Evolutionary conservation across 75 land plant species (phyloP).

Genomic region (Picea sitchensis): DNA sequence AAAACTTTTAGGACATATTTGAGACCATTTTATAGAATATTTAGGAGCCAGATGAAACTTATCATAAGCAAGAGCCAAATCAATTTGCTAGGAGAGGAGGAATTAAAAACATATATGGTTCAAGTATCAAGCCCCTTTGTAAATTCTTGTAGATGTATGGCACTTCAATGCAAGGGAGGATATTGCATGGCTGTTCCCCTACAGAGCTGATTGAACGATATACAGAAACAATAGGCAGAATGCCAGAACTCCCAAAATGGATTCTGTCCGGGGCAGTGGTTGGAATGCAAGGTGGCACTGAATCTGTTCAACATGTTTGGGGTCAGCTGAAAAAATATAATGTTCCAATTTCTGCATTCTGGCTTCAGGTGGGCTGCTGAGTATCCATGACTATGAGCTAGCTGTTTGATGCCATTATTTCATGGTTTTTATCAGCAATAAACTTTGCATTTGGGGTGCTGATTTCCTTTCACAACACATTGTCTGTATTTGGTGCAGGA

Average conservation of each 20-base stretch:
- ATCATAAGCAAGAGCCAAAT: too few species aligned
- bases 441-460: too few species aligned
- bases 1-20: too few species aligned
- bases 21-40: too few species aligned
- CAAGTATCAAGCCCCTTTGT: background rate
- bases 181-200: conserved; percentile 74
- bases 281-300: conserved; percentile 97
- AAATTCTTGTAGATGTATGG: conserved; percentile 48
- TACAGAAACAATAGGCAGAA: conserved; percentile 78
- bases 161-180: conserved; percentile 51
- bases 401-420: too few species aligned
- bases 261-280: conserved; percentile 83
- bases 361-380: conserved; percentile 68
- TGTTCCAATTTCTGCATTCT: conserved; percentile 87
- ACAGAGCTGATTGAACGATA: conserved; percentile 61
- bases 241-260: conserved; percentile 86
- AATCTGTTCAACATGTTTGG: conserved; percentile 60
- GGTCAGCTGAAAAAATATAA: conserved; percentile 39
- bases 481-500: conserved; percentile 43
- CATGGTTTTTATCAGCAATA: too few species aligned
- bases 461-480: too few species aligned
- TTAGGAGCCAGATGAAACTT: too few species aligned
- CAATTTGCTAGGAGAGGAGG: too few species aligned
- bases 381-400: too few species aligned
- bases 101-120: too few species aligned